These are phyloP conservation scores for Scytalidium lignicola DNA, from an alignment of 2,329 filamentous ascomycete species.

Conservation along the genomic window DNA sequence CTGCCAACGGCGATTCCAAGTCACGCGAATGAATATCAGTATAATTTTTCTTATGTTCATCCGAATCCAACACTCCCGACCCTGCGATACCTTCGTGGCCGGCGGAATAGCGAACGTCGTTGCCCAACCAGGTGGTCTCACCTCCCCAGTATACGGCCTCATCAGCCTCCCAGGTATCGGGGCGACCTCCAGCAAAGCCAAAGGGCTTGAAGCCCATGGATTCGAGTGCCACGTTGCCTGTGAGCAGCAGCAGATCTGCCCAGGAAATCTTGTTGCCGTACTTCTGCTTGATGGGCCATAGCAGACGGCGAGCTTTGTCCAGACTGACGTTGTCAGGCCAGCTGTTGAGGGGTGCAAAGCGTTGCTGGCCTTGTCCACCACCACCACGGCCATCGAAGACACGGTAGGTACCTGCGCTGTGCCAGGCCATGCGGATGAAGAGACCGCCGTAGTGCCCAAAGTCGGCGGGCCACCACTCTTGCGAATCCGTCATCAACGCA, in stretches of 20 bases:
- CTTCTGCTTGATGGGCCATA: constrained; percentile 82
- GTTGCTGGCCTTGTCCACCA: constrained; percentile 69
- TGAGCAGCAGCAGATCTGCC: constrained; percentile 67
- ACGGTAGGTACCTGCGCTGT: constrained; percentile 74
- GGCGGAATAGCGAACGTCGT: constrained; percentile 59
- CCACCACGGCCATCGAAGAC: constrained; percentile 71
- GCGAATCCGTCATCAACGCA: constrained; percentile 70
- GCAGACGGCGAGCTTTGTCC: constrained; percentile 73
- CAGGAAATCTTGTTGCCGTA: constrained; percentile 79
- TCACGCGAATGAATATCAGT: constrained; percentile 54
- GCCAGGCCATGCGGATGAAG: constrained; percentile 78
- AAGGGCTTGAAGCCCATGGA: constrained; percentile 70
- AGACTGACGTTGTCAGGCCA: constrained; percentile 77
- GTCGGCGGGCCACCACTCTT: constrained; percentile 79
- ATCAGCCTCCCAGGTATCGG: constrained; percentile 71
- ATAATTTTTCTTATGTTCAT: constrained; percentile 36
- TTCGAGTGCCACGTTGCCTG: constrained; percentile 73
- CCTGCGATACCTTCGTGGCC: constrained; percentile 19
- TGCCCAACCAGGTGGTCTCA: constrained; percentile 70
- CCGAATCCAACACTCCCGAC: constrained; percentile 36
- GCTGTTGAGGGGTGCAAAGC: constrained; percentile 75
- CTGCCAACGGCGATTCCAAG: constrained; percentile 62
- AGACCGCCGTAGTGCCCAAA: constrained; percentile 77
- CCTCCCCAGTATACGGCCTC: constrained; percentile 74
- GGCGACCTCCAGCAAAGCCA: constrained; percentile 67